Evolutionary conservation across 345 rosid species (phyloP).

Genomic region (Eucalyptus pumila): DNA sequence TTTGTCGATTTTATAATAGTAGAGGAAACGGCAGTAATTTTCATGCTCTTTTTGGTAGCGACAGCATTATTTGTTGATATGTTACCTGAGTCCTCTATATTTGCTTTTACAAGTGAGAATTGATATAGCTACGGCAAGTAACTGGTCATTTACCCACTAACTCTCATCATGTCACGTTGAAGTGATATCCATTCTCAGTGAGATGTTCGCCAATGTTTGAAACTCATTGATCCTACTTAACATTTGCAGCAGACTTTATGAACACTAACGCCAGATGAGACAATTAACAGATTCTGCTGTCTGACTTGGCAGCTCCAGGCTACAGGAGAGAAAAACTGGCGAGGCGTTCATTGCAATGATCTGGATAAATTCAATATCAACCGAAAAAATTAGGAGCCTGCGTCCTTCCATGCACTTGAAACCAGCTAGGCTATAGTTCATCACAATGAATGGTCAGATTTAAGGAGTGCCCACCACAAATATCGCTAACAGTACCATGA

Average conservation of each 20-base stretch:
- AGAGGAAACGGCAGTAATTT: neutral
- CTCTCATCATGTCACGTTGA: neutral
- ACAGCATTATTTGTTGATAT: neutral
- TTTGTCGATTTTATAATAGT: neutral
- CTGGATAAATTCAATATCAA: neutral
- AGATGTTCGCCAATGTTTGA: neutral
- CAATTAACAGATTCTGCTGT: neutral
- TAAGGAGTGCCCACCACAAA: neutral
- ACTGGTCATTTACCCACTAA: neutral
- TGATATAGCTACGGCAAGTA: neutral
- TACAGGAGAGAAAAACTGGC: neutral
- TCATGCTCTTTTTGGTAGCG: neutral
- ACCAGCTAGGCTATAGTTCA: neutral
- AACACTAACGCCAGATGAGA: neutral
- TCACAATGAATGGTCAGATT: neutral
- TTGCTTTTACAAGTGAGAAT: neutral
- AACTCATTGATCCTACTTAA: neutral
- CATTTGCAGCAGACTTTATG: neutral
- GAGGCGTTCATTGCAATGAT: neutral
- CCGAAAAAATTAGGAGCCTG: neutral
- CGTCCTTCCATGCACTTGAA: neutral
- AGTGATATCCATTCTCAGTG: neutral
- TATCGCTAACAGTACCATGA: neutral
- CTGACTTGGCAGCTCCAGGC: neutral
- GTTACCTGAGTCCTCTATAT: neutral